phyloP scores from a whole-genome alignment of 495 filamentous ascomycete species.

The Hyaloscypha hepaticicola region DNA sequence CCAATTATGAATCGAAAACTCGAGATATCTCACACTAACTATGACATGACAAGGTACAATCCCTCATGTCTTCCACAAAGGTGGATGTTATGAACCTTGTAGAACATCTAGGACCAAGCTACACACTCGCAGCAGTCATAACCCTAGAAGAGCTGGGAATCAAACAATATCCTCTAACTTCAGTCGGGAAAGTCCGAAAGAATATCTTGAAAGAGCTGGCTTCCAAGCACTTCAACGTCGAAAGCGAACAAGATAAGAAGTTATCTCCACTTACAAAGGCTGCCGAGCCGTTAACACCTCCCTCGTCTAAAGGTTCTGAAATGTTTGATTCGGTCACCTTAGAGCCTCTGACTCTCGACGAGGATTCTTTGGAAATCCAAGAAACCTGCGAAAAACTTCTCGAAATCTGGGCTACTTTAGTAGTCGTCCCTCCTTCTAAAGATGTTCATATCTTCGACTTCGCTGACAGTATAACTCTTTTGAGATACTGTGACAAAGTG shows the following conservation, averaged over 20 bases:
- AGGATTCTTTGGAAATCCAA: not conserved
- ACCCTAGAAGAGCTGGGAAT: not conserved
- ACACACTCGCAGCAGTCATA: not conserved
- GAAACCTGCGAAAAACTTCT: not conserved
- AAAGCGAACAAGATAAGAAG: not conserved
- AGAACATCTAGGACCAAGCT: not conserved
- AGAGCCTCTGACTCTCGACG: not conserved
- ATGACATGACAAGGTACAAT: too few species aligned
- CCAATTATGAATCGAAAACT: too few species aligned
- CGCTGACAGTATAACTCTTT: not conserved
- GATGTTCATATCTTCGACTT: not conserved
- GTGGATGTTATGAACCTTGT: not conserved
- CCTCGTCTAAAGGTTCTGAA: not conserved
- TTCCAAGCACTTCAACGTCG: not conserved
- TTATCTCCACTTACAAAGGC: not conserved
- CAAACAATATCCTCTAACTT: not conserved
- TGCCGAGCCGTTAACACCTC: not conserved
- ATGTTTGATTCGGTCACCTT: not conserved
- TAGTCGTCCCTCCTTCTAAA: not conserved
- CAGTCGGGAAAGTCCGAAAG: slow-evolving; percentile 9
- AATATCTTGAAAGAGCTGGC: not conserved
- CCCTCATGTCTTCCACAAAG: not conserved
- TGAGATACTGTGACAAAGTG: not conserved
- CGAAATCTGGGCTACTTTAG: not conserved
- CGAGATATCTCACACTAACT: too few species aligned